These are phyloP conservation scores for Cryptococcus jaspeensis DNA, from an alignment of 1,284 basidiomycete genomes.

Conservation along the genomic window DNA sequence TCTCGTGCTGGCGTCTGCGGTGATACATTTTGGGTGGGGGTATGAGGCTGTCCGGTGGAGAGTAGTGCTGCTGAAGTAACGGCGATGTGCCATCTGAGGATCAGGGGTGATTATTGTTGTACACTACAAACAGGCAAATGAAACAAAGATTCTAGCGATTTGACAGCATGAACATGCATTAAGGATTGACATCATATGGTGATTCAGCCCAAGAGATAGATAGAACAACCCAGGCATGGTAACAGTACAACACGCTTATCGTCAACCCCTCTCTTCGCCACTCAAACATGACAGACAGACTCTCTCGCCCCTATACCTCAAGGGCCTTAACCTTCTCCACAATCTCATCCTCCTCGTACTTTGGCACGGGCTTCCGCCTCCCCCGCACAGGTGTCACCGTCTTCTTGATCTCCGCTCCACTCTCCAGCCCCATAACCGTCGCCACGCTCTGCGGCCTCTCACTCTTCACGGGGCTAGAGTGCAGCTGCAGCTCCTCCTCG, in stretches of 20 bases:
- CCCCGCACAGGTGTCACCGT: constrained; percentile 3
- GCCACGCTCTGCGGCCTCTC: no score
- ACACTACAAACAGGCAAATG: no score
- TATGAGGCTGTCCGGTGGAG: constrained; percentile 43
- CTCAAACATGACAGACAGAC: no score
- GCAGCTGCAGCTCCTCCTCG: no score
- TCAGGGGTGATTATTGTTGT: no score
- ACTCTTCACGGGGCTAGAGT: no score
- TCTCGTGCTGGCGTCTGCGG: constrained; percentile 34
- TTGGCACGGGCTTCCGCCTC: constrained; percentile 24
- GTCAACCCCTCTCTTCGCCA: no score
- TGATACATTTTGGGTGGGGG: constrained; percentile 40
- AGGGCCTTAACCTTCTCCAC: neutral
- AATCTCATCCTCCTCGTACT: constrained; percentile 6
- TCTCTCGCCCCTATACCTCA: no score
- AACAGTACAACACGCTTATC: no score
- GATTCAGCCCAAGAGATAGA: neutral
- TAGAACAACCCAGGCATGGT: no score
- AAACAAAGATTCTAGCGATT: neutral
- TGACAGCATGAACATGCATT: neutral
- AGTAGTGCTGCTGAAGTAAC: constrained; percentile 10
- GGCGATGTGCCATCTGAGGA: neutral
- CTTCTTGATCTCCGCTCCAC: constrained; percentile 1
- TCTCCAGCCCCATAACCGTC: neutral
- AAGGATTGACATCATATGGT: neutral